phyloP scores from a whole-genome alignment of 306 rosid genomes.

The Acmispon strigosus region DNA sequence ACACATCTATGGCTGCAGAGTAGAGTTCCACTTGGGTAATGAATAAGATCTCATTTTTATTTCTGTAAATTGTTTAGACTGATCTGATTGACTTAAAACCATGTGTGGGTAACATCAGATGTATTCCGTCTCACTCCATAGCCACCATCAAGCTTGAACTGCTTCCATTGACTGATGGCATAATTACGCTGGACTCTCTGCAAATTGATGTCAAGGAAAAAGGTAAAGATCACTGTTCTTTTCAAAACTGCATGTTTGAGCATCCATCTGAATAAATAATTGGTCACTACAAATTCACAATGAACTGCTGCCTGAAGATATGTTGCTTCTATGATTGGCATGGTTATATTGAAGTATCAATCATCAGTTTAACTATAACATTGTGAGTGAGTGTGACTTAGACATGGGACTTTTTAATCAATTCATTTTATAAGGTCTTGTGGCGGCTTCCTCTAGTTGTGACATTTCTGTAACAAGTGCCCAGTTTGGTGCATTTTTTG shows the following conservation, averaged over 20 bases:
- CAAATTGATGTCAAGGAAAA: constrained; percentile 86
- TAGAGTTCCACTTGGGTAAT: constrained; percentile 93
- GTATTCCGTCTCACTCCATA: constrained; percentile 71
- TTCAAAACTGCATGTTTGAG: constrained; percentile 9
- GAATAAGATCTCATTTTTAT: constrained; percentile 1
- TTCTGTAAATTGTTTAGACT: constrained; percentile 4
- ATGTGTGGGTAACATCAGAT: constrained; percentile 40
- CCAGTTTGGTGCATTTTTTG: constrained; percentile 1
- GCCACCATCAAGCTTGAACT: constrained; percentile 86
- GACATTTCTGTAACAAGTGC: neutral
- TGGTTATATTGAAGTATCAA: constrained; percentile 2
- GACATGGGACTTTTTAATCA: neutral
- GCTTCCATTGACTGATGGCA: constrained; percentile 90
- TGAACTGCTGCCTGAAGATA: neutral
- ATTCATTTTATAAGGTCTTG: constrained; percentile 7
- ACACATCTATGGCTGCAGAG: constrained; percentile 95
- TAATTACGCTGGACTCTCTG: constrained; percentile 75
- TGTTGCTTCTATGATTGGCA: constrained; percentile 3
- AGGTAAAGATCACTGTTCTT: constrained; percentile 36
- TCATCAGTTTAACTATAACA: neutral
- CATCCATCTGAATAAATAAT: constrained; percentile 4
- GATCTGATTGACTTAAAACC: constrained; percentile 12
- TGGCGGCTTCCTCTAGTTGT: neutral
- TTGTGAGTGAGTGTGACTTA: neutral
- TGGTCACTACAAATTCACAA: neutral